These are phyloP conservation scores for Colletotrichum paranaense DNA, from an alignment of 2,329 filamentous ascomycete species.

Conservation along the genomic window DNA sequence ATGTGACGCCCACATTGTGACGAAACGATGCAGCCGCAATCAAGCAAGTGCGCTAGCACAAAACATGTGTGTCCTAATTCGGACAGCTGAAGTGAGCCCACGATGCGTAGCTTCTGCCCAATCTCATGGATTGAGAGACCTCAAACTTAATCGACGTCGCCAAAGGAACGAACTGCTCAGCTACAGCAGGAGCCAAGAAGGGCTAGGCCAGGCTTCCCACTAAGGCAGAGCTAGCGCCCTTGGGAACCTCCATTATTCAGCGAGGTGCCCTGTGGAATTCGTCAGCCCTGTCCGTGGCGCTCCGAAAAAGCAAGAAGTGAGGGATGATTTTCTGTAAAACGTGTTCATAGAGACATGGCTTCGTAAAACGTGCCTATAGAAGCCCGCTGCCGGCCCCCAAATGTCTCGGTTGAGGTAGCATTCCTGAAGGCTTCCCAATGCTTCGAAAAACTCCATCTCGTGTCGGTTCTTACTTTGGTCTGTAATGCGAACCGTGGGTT, in stretches of 20 bases:
- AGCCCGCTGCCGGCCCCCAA: not conserved
- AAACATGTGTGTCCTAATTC: not conserved
- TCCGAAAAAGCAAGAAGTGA: not conserved
- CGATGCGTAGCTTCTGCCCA: not conserved
- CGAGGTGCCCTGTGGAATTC: conserved; percentile 10
- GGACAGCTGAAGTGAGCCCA: not conserved
- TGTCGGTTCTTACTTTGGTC: not conserved
- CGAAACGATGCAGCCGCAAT: not conserved
- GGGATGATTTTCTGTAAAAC: not conserved
- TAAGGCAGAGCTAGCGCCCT: not conserved
- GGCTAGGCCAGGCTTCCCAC: not conserved
- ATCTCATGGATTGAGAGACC: not conserved
- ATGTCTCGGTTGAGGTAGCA: not conserved
- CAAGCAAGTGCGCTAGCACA: not conserved
- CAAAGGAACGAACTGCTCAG: not conserved
- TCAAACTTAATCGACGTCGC: not conserved
- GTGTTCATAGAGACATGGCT: not conserved
- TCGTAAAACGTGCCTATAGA: conserved; percentile 10
- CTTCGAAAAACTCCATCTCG: not conserved
- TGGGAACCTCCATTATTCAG: not conserved
- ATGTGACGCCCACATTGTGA: not conserved
- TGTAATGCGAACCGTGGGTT: not conserved
- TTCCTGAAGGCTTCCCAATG: not conserved
- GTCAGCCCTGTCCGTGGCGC: conserved; percentile 5
- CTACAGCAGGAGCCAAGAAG: not conserved